Percentiles rank a stretch among this genome's conserved stretches.
Evolutionary conservation across 1,284 basidiomycete species (phyloP).

Genomic region (Papiliotrema laurentii): DNA sequence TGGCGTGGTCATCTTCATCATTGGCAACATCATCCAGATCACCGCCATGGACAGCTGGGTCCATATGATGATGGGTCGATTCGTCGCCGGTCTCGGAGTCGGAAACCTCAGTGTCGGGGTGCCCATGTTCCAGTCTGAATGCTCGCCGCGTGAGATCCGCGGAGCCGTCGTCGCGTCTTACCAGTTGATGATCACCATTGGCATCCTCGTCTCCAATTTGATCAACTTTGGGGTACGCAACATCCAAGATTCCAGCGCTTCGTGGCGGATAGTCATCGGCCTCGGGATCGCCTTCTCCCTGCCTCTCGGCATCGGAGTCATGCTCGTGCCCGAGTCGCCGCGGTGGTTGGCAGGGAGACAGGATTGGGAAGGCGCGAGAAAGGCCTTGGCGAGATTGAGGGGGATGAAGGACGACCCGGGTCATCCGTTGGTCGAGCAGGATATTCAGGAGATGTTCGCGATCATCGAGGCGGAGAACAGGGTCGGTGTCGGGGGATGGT

Average conservation of each 20-base stretch:
- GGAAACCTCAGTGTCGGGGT: constrained; percentile 71
- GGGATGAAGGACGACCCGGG: constrained; percentile 6
- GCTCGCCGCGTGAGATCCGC: constrained; percentile 67
- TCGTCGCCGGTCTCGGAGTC: constrained; percentile 62
- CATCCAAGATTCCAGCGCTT: background rate
- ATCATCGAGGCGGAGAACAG: constrained; percentile 10
- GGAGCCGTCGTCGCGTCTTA: constrained; percentile 66
- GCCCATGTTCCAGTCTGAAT: constrained; percentile 53
- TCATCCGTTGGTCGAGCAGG: constrained; percentile 6
- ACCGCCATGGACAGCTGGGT: constrained; percentile 25
- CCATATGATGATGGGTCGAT: constrained; percentile 58
- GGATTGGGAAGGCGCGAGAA: constrained; percentile 4
- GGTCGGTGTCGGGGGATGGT: constrained; percentile 10
- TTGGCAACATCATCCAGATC: constrained; percentile 52
- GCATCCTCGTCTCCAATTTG: constrained; percentile 67
- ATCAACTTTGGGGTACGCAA: constrained; percentile 42
- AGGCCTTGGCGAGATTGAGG: constrained; percentile 7
- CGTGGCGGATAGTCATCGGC: constrained; percentile 8
- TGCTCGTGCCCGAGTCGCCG: constrained; percentile 10
- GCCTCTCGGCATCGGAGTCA: constrained; percentile 6
- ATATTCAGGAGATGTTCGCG: constrained; percentile 9
- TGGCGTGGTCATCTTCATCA: constrained; percentile 62
- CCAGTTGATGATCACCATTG: constrained; percentile 59
- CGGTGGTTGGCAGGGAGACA: constrained; percentile 8
- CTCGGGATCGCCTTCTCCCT: constrained; percentile 3